A percentile compares a stretch with the other conserved stretches of the same genome.
phyloP scores from a whole-genome alignment of 2,329 filamentous ascomycete genomes.

The Penicillium italicum region DNA sequence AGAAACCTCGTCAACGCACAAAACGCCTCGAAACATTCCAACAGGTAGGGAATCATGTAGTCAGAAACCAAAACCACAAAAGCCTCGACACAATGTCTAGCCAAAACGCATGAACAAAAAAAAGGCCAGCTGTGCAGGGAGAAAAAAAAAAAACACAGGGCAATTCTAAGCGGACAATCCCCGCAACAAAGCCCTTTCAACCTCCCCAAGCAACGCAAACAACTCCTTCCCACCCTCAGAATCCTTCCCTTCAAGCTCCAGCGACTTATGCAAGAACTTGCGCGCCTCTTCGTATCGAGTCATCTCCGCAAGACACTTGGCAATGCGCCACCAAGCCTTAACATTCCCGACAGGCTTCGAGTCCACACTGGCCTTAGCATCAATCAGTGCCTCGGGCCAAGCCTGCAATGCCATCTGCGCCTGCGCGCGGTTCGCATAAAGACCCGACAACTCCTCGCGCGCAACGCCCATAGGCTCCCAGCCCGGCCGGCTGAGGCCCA shows the following conservation, averaged over 20 bases:
- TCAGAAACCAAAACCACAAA: not conserved
- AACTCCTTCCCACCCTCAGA: constrained; percentile 50
- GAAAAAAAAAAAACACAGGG: not conserved
- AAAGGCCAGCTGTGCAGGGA: not conserved
- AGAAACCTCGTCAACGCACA: not conserved
- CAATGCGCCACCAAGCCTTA: constrained; percentile 91
- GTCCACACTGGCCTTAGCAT: constrained; percentile 85
- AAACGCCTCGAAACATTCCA: constrained; percentile 1
- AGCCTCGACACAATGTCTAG: not conserved
- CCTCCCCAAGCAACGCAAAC: constrained; percentile 58
- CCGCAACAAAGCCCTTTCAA: constrained; percentile 61
- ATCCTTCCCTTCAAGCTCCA: constrained; percentile 73
- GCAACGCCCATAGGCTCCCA: constrained; percentile 88
- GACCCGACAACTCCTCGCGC: constrained; percentile 73
- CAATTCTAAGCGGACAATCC: not conserved
- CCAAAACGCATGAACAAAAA: not conserved
- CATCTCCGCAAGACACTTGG: constrained; percentile 87
- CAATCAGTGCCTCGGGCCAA: constrained; percentile 83
- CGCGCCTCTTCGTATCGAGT: constrained; percentile 75
- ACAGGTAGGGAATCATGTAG: constrained; percentile 2
- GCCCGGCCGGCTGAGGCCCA: constrained; percentile 74
- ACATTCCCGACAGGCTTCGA: constrained; percentile 81
- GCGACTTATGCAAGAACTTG: constrained; percentile 69
- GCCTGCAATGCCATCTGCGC: constrained; percentile 73
- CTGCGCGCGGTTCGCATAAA: constrained; percentile 87